These are phyloP conservation scores for Herpotrichia juniperi DNA, from an alignment of 2,329 filamentous ascomycete genomes.

Conservation along the genomic window DNA sequence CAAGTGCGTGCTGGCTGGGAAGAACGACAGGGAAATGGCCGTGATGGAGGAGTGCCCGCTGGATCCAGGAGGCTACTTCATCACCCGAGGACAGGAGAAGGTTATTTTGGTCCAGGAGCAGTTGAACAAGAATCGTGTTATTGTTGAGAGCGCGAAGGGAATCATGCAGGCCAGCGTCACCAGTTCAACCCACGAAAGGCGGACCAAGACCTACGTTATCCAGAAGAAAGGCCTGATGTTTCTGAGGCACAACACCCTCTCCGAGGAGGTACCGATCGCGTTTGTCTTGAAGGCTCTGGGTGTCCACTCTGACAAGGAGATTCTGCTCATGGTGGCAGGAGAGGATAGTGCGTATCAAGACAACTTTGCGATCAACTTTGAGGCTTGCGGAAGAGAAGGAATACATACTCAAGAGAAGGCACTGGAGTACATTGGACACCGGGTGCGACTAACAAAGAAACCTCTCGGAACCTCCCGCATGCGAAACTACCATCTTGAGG, in stretches of 20 bases:
- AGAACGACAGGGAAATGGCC: conserved; percentile 87
- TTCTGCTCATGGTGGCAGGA: conserved; percentile 87
- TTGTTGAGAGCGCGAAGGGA: conserved; percentile 95
- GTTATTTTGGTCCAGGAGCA: conserved; percentile 99
- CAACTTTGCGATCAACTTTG: conserved; percentile 93
- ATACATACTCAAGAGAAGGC: conserved; percentile 95
- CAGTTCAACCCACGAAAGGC: conserved; percentile 92
- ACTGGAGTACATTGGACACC: conserved; percentile 85
- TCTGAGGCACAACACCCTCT: conserved; percentile 89
- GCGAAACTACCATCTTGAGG: conserved; percentile 87
- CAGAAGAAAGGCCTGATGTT: conserved; percentile 92
- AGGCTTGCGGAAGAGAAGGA: conserved; percentile 82
- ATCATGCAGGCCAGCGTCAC: conserved; percentile 93
- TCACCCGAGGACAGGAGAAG: conserved; percentile 97
- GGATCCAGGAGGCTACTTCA: conserved; percentile 97
- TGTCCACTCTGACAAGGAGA: conserved; percentile 92
- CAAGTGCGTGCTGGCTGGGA: conserved; percentile 84
- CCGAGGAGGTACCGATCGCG: conserved; percentile 93
- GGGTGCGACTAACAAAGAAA: conserved; percentile 77
- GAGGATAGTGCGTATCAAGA: conserved; percentile 90
- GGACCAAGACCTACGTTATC: conserved; percentile 96
- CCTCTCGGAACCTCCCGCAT: conserved; percentile 59
- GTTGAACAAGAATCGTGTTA: conserved; percentile 97
- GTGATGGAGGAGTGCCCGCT: conserved; percentile 93
- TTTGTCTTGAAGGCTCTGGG: conserved; percentile 93